Base-by-base conservation (phyloP, 495 filamentous ascomycete species). In the Tuber melanosporum region DNA sequence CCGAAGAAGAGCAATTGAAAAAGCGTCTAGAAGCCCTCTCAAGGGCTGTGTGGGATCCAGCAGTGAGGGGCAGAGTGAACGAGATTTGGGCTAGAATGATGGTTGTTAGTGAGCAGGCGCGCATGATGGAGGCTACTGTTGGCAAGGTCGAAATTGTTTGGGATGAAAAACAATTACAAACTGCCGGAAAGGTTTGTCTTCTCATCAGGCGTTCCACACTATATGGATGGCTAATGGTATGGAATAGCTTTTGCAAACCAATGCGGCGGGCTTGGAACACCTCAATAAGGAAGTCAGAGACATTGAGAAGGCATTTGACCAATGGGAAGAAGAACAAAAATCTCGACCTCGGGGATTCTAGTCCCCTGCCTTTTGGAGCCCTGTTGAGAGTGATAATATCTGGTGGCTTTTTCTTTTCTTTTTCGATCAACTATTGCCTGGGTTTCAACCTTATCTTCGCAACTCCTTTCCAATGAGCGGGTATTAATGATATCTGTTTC, bases 21-120 rank as follows among this genome's bases (percentile, higher is more conserved):
- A 92, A 92, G 85, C 94, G 95, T 85, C 87, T 99, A 46, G 82
- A 90, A 70, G 85, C 87, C 71, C 87, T 99, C 78, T 93, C 97
- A 82, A 89, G 89, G 79, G 85, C 85, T 26, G 89, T 95, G 22
- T 91, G 91, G 74, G 96, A 99, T 85, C 95, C 96, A 3, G 91
- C 90, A 26, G 86, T 97, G 70, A 91, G 88, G 72, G 94, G 94
- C 7, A 86, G 94, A 74, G 90, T 90, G 73, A 95, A 99, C 85
- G 95, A 99, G 86, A 92, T 99, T 72, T 99, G 95, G 95, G 96
- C 95, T 49, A 87, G 96, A 46, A 91, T 99, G 88, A 89, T 97
- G 74, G 91, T 91, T 42, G 89, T 98, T 49, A 87, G 93, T 79
- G 93, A 95, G 77, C 89, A 93, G 78, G 92, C 92, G 47, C 90